Conservation (phyloP, 2,329 filamentous ascomycete genomes). For the Magnaporthales sp. region DNA sequence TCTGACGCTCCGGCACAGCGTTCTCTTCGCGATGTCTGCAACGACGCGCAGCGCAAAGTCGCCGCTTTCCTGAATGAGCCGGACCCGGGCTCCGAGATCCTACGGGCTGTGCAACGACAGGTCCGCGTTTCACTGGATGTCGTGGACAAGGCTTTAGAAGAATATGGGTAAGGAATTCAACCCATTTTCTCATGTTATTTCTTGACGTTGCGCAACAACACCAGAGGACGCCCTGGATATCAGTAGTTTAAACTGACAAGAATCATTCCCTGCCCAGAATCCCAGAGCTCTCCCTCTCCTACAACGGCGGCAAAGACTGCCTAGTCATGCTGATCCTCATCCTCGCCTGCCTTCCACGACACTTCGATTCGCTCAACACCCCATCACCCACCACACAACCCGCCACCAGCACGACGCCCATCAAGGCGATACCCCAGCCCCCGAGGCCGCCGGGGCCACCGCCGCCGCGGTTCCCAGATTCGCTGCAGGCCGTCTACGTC, state of each 20-base stretch:
- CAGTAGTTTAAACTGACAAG: background rate
- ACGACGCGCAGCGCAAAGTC: slow-evolving; percentile 49
- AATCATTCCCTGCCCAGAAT: slow-evolving; percentile 37
- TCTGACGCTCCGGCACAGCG: slow-evolving; percentile 11
- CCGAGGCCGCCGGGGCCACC: slow-evolving; percentile 7
- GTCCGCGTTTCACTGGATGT: slow-evolving; percentile 64
- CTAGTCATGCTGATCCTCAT: slow-evolving; percentile 85
- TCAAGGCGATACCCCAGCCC: background rate
- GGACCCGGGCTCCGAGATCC: slow-evolving; percentile 42
- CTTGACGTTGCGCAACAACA: background rate
- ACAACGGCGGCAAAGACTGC: slow-evolving; percentile 97
- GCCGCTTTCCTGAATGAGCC: slow-evolving; percentile 53
- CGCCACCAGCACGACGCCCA: slow-evolving; percentile 9
- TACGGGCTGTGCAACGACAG: slow-evolving; percentile 64
- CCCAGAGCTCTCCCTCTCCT: slow-evolving; percentile 77
- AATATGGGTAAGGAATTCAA: slow-evolving; percentile 55
- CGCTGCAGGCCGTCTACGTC: slow-evolving; percentile 80
- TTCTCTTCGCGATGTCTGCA: slow-evolving; percentile 33
- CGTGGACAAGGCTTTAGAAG: slow-evolving; percentile 64
- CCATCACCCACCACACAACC: slow-evolving; percentile 10
- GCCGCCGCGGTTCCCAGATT: slow-evolving; percentile 25
- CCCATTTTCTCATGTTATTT: background rate
- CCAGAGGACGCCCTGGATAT: background rate
- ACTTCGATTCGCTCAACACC: slow-evolving; percentile 18
- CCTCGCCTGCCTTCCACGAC: slow-evolving; percentile 51